Conservation (phyloP, 73 alveolate genomes). For the Paramecium sexaurelia region DNA sequence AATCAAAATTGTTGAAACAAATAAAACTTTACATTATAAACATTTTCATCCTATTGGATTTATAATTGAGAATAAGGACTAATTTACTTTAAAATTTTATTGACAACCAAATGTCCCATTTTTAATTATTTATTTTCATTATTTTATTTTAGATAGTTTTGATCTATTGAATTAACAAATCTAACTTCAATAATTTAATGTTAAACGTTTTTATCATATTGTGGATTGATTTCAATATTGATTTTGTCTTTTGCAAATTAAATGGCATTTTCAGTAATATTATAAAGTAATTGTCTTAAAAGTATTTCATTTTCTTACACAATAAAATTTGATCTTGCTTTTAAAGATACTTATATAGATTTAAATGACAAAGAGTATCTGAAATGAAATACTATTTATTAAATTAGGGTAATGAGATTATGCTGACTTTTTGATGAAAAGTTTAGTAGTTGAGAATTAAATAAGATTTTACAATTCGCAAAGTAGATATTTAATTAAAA, state of each 20-base stretch:
- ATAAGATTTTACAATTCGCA: background rate
- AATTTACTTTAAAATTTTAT: background rate
- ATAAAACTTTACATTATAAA: background rate
- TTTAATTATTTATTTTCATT: background rate
- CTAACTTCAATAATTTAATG: background rate
- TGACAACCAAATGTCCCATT: background rate
- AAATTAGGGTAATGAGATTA: background rate
- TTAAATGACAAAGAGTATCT: background rate
- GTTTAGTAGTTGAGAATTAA: background rate
- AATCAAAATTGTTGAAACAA: slow-evolving; percentile 11
- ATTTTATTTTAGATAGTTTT: background rate
- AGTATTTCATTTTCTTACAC: background rate
- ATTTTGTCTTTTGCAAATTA: background rate
- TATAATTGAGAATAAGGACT: background rate
- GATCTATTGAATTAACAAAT: background rate
- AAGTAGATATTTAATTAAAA: background rate
- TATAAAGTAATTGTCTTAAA: background rate
- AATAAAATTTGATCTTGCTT: background rate
- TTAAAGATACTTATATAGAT: background rate
- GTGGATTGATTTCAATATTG: background rate
- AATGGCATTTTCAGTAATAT: background rate
- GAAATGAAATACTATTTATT: background rate
- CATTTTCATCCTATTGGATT: background rate
- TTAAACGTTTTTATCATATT: background rate
- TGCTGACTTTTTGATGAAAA: background rate